Percentiles rank a stretch among this genome's conserved stretches.
These are phyloP conservation scores for Oropetium thomaeum DNA, from an alignment of 176 grass and related monocot species.

Conservation along the genomic window DNA sequence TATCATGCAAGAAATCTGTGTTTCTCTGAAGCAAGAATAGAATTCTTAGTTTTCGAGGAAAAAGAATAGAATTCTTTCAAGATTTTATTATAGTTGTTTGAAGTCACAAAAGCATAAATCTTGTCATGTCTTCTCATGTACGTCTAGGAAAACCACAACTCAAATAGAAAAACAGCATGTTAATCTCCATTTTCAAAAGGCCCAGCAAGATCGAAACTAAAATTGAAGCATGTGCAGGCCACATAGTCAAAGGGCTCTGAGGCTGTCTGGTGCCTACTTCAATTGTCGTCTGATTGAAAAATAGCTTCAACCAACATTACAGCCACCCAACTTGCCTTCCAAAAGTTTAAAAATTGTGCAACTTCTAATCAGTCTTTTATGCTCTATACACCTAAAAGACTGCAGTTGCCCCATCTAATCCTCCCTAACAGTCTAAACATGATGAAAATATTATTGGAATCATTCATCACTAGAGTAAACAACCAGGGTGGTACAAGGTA, in stretches of 20 bases:
- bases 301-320: conserved; percentile 30
- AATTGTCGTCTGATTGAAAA: conserved; percentile 16
- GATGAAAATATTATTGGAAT: conserved; percentile 13
- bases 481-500: conserved; percentile 22
- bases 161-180: background rate
- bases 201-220: background rate
- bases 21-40: too few species aligned
- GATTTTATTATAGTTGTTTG: background rate
- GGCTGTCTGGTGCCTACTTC: background rate
- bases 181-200: background rate
- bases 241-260: conserved; percentile 19
- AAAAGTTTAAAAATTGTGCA: background rate
- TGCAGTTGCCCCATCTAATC: conserved; percentile 22
- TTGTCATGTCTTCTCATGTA: background rate
- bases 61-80: too few species aligned
- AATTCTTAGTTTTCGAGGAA: too few species aligned
- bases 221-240: background rate
- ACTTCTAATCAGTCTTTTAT: background rate
- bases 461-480: conserved; percentile 27
- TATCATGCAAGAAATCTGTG: background rate
- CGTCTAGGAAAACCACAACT: background rate
- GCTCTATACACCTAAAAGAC: conserved; percentile 27
- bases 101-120: background rate
- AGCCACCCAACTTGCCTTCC: conserved; percentile 20
- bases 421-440: conserved; percentile 17